Base-by-base conservation (phyloP, 192 early-diverging fungal genomes). In the Linnemannia hyalina region DNA sequence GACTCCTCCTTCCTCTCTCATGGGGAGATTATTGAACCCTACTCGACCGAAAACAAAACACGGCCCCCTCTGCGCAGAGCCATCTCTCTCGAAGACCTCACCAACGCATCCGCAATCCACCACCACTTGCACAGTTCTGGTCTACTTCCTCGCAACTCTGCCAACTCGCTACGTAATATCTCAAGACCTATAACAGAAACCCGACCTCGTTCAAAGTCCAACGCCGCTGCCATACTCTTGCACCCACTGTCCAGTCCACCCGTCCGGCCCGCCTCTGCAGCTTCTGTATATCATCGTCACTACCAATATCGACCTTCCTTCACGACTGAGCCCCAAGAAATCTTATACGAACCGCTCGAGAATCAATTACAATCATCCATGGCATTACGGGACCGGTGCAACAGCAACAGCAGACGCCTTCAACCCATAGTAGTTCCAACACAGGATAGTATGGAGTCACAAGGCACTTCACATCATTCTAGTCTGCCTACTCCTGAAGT, bases 401-500 rank as follows among this genome's bases (percentile, higher is more conserved):
- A 11, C 29, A 65, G 60, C 29, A 65, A 32, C 29, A 65, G 8
- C 26, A 65, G 3, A 65, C 60, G 60, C 29, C 60, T 26, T 15
- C 60, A 65, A 23, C 60, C 60, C 13, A 65, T 65, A 15, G 13
- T 65, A 10, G 60, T 65, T 65, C 60, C 60, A 32, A 26, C 55
- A 9, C 60, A 65, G 29, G 60, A 65, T 32, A 65, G 26, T 65
- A 29, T 11, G 29, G 60, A 65, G 6, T 9, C 29, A 26, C 26
- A 15, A 3, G 26, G 6, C 29, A 26, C 26, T 65, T 29, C 69
- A 15, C 74, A 47, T 41, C 47, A 76, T 41, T 18, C n/a, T 57
- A 40, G 78, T 29, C 57, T 85, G 1, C 83, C 83, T 11, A 85
- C 83, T 11, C 83, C 83, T 7, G 83, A 85, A 11, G 78, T 80